These are phyloP conservation scores for Penicillium crustosum DNA, from an alignment of 2,329 filamentous ascomycete species.

Conservation along the genomic window DNA sequence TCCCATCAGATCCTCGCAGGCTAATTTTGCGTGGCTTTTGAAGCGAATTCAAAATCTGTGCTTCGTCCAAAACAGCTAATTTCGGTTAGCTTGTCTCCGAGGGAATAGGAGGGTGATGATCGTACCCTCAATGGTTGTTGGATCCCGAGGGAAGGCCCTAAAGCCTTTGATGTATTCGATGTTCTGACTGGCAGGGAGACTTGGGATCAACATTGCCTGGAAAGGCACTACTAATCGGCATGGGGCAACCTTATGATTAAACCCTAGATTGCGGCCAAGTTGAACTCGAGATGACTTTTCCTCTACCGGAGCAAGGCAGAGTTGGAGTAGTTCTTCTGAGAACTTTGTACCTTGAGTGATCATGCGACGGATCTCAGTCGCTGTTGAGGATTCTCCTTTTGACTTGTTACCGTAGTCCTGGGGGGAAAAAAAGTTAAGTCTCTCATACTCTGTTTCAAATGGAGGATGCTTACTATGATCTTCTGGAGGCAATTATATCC, in stretches of 20 bases:
- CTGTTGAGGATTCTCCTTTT: constrained; percentile 41
- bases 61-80: constrained; percentile 74
- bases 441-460: background rate
- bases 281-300: constrained; percentile 70
- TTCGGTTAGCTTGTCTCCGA: constrained; percentile 17
- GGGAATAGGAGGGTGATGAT: background rate
- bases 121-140: constrained; percentile 70
- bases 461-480: constrained; percentile 35
- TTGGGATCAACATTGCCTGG: constrained; percentile 79
- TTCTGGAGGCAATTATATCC: constrained; percentile 49
- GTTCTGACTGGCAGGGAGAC: constrained; percentile 70
- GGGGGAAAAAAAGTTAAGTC: constrained; percentile 17
- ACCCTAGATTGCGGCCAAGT: constrained; percentile 73
- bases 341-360: constrained; percentile 79
- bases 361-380: constrained; percentile 65
- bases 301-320: constrained; percentile 78
- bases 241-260: constrained; percentile 79
- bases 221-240: constrained; percentile 86
- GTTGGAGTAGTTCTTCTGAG: constrained; percentile 74
- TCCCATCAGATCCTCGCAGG: constrained; percentile 84
- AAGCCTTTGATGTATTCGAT: constrained; percentile 67
- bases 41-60: constrained; percentile 83
- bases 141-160: constrained; percentile 81
- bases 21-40: constrained; percentile 90
- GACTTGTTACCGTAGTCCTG: constrained; percentile 54